These are phyloP conservation scores for Lentinula boryana DNA, from an alignment of 768 basidiomycete species.

Conservation along the genomic window DNA sequence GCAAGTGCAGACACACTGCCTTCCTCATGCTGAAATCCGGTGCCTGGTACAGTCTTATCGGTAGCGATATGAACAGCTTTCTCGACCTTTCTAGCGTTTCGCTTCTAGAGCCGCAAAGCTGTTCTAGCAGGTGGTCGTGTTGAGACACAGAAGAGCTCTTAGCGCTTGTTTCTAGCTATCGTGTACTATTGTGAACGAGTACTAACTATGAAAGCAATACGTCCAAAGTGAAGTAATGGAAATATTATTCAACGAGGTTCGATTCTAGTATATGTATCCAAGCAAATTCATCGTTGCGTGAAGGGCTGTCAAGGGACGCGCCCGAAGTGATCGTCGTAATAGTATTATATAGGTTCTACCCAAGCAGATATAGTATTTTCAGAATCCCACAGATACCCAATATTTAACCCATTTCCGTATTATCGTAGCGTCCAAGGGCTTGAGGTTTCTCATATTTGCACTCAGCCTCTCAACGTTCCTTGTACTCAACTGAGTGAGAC, in stretches of 20 bases:
- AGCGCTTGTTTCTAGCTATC: background rate
- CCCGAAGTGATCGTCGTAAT: too few species aligned
- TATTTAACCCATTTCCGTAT: conserved; percentile 2
- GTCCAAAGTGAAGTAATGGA: too few species aligned
- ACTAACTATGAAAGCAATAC: too few species aligned
- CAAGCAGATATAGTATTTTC: background rate
- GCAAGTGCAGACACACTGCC: conserved; percentile 26
- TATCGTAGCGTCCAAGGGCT: background rate
- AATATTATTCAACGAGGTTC: too few species aligned
- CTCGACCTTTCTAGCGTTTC: conserved; percentile 30
- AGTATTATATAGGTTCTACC: too few species aligned
- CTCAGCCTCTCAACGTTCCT: conserved; percentile 1
- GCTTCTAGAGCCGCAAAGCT: conserved; percentile 12
- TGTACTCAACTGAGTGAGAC: background rate
- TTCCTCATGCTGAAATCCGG: conserved; percentile 37
- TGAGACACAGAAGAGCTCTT: background rate
- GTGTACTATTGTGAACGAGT: too few species aligned
- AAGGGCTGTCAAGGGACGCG: too few species aligned
- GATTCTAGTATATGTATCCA: too few species aligned
- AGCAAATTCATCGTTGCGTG: too few species aligned
- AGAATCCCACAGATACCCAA: conserved; percentile 1
- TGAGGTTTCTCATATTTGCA: background rate
- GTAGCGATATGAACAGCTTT: conserved; percentile 26
- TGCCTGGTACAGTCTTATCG: conserved; percentile 40
- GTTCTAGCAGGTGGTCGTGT: background rate